Conservation (phyloP, 164 flowering plant genomes). For the Vitis rotundifolia region DNA sequence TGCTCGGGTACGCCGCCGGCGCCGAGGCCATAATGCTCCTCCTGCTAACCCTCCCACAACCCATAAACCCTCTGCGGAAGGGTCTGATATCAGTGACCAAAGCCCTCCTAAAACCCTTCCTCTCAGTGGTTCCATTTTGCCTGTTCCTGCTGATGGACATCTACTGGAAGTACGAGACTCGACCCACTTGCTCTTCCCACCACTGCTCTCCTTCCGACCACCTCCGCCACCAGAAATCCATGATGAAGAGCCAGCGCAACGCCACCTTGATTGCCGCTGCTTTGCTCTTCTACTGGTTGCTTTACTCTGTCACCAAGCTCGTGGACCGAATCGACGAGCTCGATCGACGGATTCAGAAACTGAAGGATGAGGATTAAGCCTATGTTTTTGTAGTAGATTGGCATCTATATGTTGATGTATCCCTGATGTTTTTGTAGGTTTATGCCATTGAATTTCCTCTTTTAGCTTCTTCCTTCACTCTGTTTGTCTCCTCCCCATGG, state of each 20-base stretch:
- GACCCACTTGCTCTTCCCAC: conserved; percentile 30
- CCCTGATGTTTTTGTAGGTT: too few species aligned
- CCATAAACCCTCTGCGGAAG: conserved; percentile 27
- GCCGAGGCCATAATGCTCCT: conserved; percentile 55
- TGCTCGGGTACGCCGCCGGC: conserved; percentile 45
- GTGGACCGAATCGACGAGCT: conserved; percentile 18
- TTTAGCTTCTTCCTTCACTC: too few species aligned
- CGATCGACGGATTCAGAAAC: conserved; percentile 12
- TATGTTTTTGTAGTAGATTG: too few species aligned
- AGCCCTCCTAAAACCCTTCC: conserved; percentile 39
- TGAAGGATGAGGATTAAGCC: conserved; percentile 17
- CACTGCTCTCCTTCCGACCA: conserved; percentile 45
- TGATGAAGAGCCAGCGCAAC: conserved; percentile 32
- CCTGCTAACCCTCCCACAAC: conserved; percentile 42
- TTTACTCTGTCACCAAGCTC: conserved; percentile 23
- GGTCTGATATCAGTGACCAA: conserved; percentile 39
- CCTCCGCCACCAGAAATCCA: conserved; percentile 30
- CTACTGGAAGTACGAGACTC: conserved; percentile 52
- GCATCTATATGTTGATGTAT: too few species aligned
- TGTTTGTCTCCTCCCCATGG: too few species aligned
- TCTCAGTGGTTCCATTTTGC: conserved; percentile 46
- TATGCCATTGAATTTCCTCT: too few species aligned
- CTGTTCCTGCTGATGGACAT: conserved; percentile 45
- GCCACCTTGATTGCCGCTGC: conserved; percentile 27
- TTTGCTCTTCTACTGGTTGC: conserved; percentile 24